Evolutionary conservation across 306 rosid species (phyloP).

Genomic region (Quercus bicolor): DNA sequence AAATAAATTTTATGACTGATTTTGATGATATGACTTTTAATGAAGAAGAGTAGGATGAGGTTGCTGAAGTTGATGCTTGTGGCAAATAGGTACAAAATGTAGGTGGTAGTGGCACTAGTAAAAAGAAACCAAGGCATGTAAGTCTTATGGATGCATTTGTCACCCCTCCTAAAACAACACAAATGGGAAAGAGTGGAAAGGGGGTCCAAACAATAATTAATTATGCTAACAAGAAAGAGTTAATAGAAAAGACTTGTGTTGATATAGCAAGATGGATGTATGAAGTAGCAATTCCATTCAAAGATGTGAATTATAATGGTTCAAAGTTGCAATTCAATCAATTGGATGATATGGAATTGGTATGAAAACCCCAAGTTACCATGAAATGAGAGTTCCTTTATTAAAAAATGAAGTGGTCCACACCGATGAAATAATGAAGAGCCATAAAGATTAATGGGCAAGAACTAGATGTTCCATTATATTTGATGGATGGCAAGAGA

Average conservation of each 20-base stretch:
- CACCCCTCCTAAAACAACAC: not conserved
- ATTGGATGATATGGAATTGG: not conserved
- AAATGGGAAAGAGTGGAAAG: not conserved
- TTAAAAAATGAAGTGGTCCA: not conserved
- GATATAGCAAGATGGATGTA: not conserved
- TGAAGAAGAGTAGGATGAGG: too few relatives aligned
- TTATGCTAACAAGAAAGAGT: not conserved
- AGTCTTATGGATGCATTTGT: not conserved
- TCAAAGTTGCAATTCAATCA: not conserved
- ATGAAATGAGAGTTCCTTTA: not conserved
- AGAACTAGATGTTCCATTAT: too few relatives aligned
- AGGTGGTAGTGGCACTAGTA: too few relatives aligned
- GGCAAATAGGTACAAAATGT: too few relatives aligned
- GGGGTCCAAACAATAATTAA: not conserved
- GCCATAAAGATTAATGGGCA: not conserved
- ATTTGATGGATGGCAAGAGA: too few relatives aligned
- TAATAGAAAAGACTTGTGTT: not conserved
- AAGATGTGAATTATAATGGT: not conserved
- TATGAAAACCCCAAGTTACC: not conserved
- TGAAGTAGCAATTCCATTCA: not conserved
- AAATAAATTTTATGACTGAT: too few relatives aligned
- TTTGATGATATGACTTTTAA: too few relatives aligned
- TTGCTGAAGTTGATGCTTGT: too few relatives aligned
- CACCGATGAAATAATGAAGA: not conserved
- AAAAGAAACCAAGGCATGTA: not conserved